Evolutionary conservation across 2,329 filamentous ascomycete genomes (phyloP).

Genomic region (Tolypocladium ovalisporum): DNA sequence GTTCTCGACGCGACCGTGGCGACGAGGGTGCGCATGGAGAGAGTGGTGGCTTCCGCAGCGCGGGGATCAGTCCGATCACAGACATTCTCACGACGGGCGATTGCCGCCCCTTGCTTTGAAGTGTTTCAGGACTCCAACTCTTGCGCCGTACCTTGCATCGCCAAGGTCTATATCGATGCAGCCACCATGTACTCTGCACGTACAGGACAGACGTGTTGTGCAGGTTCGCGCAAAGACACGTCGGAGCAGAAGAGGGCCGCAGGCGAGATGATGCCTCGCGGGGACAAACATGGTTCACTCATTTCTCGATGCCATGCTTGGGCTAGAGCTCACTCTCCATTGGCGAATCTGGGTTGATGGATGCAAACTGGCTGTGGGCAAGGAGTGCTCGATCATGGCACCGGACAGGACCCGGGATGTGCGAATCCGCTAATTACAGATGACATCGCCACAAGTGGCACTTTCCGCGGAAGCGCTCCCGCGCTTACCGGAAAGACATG

Average conservation of each 20-base stretch:
- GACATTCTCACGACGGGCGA: not conserved
- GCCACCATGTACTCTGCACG: not conserved
- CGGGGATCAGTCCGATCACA: not conserved
- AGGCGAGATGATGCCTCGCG: not conserved
- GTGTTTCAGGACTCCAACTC: not conserved
- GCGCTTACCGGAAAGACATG: not conserved
- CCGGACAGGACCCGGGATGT: not conserved
- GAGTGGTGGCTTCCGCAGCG: not conserved
- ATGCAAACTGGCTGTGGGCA: not conserved
- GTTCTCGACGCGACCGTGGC: not conserved
- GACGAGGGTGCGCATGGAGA: not conserved
- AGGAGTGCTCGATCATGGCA: not conserved
- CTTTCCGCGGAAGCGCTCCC: not conserved
- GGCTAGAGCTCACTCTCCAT: too few species aligned
- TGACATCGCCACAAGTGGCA: not conserved
- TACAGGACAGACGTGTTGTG: not conserved
- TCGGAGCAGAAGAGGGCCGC: not conserved
- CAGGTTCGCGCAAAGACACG: not conserved
- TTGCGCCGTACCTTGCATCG: conserved; percentile 2
- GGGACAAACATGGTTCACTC: not conserved
- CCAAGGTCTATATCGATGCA: not conserved
- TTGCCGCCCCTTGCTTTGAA: conserved; percentile 2
- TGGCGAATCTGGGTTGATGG: not conserved
- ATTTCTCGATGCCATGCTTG: not conserved
- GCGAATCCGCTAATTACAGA: not conserved